These are phyloP conservation scores for Torulaspora gathmanii DNA, from an alignment of 805 yeast species.

Conservation along the genomic window DNA sequence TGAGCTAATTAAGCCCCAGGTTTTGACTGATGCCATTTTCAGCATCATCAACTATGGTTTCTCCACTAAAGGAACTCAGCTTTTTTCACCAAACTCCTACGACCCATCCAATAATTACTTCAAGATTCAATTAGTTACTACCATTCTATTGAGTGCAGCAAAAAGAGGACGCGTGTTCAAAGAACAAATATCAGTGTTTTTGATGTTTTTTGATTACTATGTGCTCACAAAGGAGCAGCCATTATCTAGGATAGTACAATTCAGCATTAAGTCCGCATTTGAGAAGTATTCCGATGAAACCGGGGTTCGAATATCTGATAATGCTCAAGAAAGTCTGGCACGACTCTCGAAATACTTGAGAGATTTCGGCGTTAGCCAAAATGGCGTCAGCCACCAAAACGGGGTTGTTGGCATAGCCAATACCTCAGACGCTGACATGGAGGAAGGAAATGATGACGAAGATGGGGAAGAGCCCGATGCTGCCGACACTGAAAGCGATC, in stretches of 20 bases:
- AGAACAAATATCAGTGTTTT: conserved; percentile 38
- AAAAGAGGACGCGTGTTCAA: conserved; percentile 18
- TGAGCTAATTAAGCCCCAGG: conserved; percentile 43
- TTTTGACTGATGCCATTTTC: conserved; percentile 50
- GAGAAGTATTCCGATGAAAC: conserved; percentile 29
- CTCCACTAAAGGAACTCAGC: conserved; percentile 51
- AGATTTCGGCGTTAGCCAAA: conserved; percentile 1
- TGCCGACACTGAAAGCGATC: conserved; percentile 27
- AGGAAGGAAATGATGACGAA: conserved; percentile 30
- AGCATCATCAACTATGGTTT: conserved; percentile 63
- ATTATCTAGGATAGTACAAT: conserved; percentile 58
- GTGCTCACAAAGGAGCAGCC: conserved; percentile 56
- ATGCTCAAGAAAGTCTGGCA: conserved; percentile 42
- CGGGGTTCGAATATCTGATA: conserved; percentile 37
- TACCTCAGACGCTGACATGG: conserved; percentile 16
- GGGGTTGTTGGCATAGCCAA: neutral
- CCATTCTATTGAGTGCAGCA: conserved; percentile 38
- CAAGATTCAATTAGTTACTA: conserved; percentile 54
- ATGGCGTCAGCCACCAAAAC: conserved; percentile 1
- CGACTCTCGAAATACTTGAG: conserved; percentile 27
- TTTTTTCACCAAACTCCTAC: conserved; percentile 38
- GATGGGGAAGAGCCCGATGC: conserved; percentile 27
- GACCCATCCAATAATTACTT: conserved; percentile 70
- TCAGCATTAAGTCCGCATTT: conserved; percentile 46
- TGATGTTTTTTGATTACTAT: conserved; percentile 69